These are phyloP conservation scores for Penicillium robsamsonii DNA, from an alignment of 495 filamentous ascomycete species.

Conservation along the genomic window DNA sequence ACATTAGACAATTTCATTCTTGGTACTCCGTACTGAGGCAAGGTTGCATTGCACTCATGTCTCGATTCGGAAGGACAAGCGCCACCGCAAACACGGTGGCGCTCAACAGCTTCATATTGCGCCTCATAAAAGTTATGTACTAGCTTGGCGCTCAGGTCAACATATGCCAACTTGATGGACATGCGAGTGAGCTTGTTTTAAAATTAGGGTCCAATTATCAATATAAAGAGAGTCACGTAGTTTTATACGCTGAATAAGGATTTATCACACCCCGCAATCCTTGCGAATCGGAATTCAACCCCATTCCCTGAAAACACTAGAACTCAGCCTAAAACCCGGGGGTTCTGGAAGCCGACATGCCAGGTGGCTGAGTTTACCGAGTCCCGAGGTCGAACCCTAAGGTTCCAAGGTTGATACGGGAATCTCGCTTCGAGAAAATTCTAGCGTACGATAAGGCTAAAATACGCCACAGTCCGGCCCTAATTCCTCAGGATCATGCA, in stretches of 20 bases:
- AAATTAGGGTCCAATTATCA: neutral
- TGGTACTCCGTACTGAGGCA: too few relatives aligned
- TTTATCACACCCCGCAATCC: neutral
- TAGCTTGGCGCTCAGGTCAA: too few relatives aligned
- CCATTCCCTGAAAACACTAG: neutral
- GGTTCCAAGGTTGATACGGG: neutral
- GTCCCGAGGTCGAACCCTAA: neutral
- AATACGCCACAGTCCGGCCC: neutral
- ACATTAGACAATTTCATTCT: too few relatives aligned
- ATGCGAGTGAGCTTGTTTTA: too few relatives aligned
- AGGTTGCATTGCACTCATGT: too few relatives aligned
- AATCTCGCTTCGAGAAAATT: slow-evolving; percentile 1
- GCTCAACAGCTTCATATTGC: too few relatives aligned
- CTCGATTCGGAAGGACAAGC: too few relatives aligned
- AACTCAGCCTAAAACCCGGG: neutral
- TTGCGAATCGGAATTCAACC: neutral
- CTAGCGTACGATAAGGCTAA: neutral
- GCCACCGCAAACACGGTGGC: too few relatives aligned
- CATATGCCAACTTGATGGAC: too few relatives aligned
- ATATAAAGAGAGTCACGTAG: neutral
- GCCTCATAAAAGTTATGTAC: too few relatives aligned
- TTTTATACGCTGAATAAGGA: neutral
- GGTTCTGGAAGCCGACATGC: neutral
- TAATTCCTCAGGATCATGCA: neutral
- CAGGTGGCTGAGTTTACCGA: neutral